Evolutionary conservation across 768 basidiomycete genomes (phyloP).

Genomic region (Strobilomyces echinocephalus): DNA sequence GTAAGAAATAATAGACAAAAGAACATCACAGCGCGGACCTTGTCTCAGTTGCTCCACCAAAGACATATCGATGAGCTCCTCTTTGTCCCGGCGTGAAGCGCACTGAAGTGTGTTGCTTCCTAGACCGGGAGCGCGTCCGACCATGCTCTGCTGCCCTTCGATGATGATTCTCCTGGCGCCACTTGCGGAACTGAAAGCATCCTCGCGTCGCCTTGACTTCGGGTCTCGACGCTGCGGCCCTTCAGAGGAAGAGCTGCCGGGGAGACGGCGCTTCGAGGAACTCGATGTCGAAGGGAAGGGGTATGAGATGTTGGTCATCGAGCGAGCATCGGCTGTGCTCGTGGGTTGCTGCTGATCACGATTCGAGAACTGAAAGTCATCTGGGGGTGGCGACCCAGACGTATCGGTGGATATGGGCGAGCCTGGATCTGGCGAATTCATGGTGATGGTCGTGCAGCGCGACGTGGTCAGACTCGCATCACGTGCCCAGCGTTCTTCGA

Average conservation of each 20-base stretch:
- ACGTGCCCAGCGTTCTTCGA: slow-evolving; percentile 12
- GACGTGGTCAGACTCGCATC: not conserved
- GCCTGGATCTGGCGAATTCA: slow-evolving; percentile 37
- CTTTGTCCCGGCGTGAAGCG: slow-evolving; percentile 48
- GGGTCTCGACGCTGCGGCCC: slow-evolving; percentile 44
- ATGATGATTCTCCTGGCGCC: slow-evolving; percentile 21
- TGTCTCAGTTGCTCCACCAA: slow-evolving; percentile 52
- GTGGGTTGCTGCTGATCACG: slow-evolving; percentile 29
- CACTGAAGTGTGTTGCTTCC: slow-evolving; percentile 23
- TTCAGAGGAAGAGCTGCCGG: slow-evolving; percentile 41
- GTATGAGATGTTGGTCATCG: slow-evolving; percentile 15
- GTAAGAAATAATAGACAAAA: slow-evolving; percentile 1
- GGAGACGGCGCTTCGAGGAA: slow-evolving; percentile 50
- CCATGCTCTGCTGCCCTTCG: slow-evolving; percentile 20
- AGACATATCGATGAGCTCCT: slow-evolving; percentile 47
- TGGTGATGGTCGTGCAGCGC: slow-evolving; percentile 8
- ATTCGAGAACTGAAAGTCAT: slow-evolving; percentile 29
- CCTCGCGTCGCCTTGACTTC: slow-evolving; percentile 48
- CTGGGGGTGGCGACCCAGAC: slow-evolving; percentile 35
- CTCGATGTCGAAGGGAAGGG: slow-evolving; percentile 22
- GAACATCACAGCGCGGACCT: slow-evolving; percentile 32
- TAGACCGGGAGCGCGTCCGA: slow-evolving; percentile 6
- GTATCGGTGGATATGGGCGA: slow-evolving; percentile 35
- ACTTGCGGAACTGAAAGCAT: slow-evolving; percentile 25
- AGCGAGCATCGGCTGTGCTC: slow-evolving; percentile 18